These are phyloP conservation scores for Hawksworthiomyces lignivorus DNA, from an alignment of 2,329 filamentous ascomycete genomes.

Conservation along the genomic window DNA sequence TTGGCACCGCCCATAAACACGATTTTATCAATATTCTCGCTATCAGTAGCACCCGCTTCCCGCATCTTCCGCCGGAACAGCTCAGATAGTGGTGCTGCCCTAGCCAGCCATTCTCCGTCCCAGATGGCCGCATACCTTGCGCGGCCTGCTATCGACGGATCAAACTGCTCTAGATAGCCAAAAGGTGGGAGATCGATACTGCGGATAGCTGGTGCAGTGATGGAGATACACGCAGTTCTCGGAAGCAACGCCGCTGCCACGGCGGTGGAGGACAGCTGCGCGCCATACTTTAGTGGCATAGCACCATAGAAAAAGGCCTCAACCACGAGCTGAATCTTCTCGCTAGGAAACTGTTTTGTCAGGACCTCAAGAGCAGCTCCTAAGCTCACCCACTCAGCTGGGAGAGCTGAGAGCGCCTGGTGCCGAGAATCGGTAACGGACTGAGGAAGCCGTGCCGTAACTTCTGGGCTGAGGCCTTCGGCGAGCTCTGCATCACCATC, in stretches of 20 bases:
- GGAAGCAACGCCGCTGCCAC: constrained; percentile 14
- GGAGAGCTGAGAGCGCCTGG: constrained; percentile 26
- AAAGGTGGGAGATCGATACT: constrained; percentile 28
- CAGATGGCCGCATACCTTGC: constrained; percentile 21
- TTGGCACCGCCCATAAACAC: constrained; percentile 27
- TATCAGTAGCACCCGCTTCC: constrained; percentile 20
- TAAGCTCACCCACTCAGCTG: constrained; percentile 26
- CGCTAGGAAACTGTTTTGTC: constrained; percentile 12
- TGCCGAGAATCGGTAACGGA: constrained; percentile 24
- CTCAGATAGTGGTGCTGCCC: constrained; percentile 18
- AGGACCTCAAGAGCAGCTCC: constrained; percentile 20
- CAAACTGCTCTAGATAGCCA: constrained; percentile 23
- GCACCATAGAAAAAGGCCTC: constrained; percentile 30
- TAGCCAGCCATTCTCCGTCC: constrained; percentile 23
- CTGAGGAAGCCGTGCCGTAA: constrained; percentile 7
- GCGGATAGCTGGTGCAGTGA: constrained; percentile 29
- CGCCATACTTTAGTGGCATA: constrained; percentile 26
- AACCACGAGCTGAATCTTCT: constrained; percentile 22
- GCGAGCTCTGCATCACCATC: not conserved
- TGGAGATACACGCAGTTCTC: constrained; percentile 25
- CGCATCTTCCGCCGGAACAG: constrained; percentile 21
- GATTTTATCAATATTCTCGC: constrained; percentile 2
- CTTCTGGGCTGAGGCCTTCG: constrained; percentile 16
- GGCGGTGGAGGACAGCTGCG: constrained; percentile 18
- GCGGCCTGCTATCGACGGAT: constrained; percentile 20